Conservation (phyloP, 2,329 filamentous ascomycete genomes). For the Neonectria coccinea region DNA sequence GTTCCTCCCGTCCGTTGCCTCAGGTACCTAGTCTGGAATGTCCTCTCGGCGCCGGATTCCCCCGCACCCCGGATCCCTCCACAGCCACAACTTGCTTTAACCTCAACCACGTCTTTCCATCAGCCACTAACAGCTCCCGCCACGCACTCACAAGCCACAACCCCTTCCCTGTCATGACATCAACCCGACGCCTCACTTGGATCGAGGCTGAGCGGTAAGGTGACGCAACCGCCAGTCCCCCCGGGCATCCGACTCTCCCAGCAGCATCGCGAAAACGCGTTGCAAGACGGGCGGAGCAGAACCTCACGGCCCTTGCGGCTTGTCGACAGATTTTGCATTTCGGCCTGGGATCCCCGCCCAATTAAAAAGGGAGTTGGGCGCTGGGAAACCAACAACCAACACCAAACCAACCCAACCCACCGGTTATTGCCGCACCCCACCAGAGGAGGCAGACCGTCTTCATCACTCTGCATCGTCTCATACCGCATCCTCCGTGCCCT, state of each 20-base stretch:
- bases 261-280: conserved; percentile 25
- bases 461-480: conserved; percentile 22
- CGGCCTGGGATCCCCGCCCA: conserved; percentile 15
- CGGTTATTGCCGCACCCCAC: conserved; percentile 29
- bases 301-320: conserved; percentile 10
- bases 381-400: conserved; percentile 26
- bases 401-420: conserved; percentile 14
- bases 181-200: conserved; percentile 30
- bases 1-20: too few species aligned
- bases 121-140: conserved; percentile 20
- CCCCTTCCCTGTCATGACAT: conserved; percentile 26
- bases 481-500: conserved; percentile 5
- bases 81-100: not conserved
- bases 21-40: too few species aligned
- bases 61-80: not conserved
- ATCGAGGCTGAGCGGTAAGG: conserved; percentile 40
- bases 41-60: not conserved
- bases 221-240: conserved; percentile 24
- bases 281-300: conserved; percentile 25
- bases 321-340: conserved; percentile 11
- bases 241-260: conserved; percentile 21
- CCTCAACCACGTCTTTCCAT: not conserved
- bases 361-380: conserved; percentile 12
- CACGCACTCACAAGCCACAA: conserved; percentile 13
- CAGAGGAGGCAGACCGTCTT: conserved; percentile 20